These are phyloP conservation scores for Diaporthe aspalathi DNA, from an alignment of 2,329 filamentous ascomycete genomes.

Conservation along the genomic window DNA sequence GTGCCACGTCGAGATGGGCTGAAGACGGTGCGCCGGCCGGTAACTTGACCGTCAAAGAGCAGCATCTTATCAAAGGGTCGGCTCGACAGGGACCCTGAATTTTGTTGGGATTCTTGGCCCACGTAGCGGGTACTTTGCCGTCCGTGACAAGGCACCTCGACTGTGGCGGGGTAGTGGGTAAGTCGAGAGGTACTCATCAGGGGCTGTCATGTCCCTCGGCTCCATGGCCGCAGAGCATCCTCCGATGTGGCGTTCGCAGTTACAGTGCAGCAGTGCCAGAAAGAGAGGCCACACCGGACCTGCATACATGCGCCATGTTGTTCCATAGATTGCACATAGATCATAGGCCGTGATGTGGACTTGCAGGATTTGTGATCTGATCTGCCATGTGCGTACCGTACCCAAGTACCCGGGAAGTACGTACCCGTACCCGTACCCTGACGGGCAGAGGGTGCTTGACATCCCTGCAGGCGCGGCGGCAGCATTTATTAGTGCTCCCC, in stretches of 20 bases:
- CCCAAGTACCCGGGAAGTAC: background rate
- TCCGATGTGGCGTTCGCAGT: background rate
- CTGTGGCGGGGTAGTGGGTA: background rate
- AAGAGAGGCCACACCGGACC: background rate
- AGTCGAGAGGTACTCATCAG: background rate
- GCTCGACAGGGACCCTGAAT: constrained; percentile 24
- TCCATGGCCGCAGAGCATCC: background rate
- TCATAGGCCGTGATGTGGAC: background rate
- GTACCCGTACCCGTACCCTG: too few species aligned
- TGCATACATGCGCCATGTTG: background rate
- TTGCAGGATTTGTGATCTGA: background rate
- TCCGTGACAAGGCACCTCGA: background rate
- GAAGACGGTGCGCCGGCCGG: constrained; percentile 7
- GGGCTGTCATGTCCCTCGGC: background rate
- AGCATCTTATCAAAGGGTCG: constrained; percentile 22
- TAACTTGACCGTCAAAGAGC: constrained; percentile 12
- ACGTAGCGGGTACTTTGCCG: background rate
- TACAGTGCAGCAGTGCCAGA: background rate
- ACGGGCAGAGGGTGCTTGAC: background rate
- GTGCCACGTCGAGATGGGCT: constrained; percentile 23
- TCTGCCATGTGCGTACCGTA: background rate
- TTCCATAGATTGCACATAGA: background rate
- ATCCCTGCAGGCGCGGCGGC: constrained; percentile 14
- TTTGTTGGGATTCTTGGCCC: constrained; percentile 32
- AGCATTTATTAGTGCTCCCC: background rate